Evolutionary conservation across 2,329 filamentous ascomycete genomes (phyloP).

Genomic region (Aplosporella prunicola): DNA sequence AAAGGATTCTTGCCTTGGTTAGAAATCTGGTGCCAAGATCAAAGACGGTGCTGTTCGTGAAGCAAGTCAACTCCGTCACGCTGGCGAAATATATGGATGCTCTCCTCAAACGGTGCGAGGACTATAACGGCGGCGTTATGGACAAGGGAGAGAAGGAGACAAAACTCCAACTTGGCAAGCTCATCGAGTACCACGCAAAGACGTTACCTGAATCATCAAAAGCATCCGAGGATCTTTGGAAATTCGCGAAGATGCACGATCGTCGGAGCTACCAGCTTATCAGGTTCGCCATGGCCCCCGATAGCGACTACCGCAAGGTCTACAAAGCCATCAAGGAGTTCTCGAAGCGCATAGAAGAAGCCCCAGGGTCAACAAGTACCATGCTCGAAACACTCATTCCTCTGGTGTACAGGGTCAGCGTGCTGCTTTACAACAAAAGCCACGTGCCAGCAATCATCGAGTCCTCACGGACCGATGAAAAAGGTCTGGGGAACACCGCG

Average conservation of each 20-base stretch:
- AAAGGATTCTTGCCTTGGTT: conserved; percentile 74
- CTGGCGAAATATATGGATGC: conserved; percentile 63
- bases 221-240: conserved; percentile 69
- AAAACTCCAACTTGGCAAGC: conserved; percentile 60
- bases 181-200: conserved; percentile 63
- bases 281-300: conserved; percentile 71
- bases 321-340: conserved; percentile 85
- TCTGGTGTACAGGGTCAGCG: conserved; percentile 72
- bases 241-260: conserved; percentile 85
- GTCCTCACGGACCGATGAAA: conserved; percentile 73
- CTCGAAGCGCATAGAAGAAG: conserved; percentile 66
- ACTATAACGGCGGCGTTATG: conserved; percentile 79
- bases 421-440: conserved; percentile 87
- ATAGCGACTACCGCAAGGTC: conserved; percentile 87
- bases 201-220: conserved; percentile 67
- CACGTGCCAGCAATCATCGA: conserved; percentile 87
- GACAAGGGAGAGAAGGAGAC: conserved; percentile 57
- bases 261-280: conserved; percentile 83
- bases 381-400: conserved; percentile 73
- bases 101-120: conserved; percentile 78
- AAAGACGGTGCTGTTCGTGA: conserved; percentile 78
- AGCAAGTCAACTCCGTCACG: conserved; percentile 68
- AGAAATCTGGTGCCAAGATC: conserved; percentile 68
- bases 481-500: conserved; percentile 65
- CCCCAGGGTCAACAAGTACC: conserved; percentile 46